Base-by-base conservation (phyloP, 805 yeast species). In the Spathaspora hagerdaliae region DNA sequence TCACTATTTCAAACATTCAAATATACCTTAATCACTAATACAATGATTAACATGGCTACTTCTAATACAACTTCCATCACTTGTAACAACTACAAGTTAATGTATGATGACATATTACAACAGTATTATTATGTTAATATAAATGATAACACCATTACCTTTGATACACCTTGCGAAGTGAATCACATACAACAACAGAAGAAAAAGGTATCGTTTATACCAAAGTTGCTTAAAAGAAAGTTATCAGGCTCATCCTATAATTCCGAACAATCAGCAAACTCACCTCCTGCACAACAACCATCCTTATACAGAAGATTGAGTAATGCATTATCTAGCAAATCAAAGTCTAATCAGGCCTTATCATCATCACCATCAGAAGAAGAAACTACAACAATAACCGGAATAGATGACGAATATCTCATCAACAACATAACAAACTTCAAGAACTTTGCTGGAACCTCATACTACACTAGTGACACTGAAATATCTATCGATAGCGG, bases 81-180 rank as follows among this genome's bases (percentile, higher is more conserved):
- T 29, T 9, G 32, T 29, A 29, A 29, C 12, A 29, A 29, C 5
- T 29, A 29, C 32, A 53, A 51, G 42, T 49, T 55, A 60, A 73
- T 33, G 45, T 62, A 35, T 45, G 78, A 75, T 50, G 59, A 68
- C 1, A 53, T 53, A 5, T 56, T 74, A 34, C 61, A 70, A 35
- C 71, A 70, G 51, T 64, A 66, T 50, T 74, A 71, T 52, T 75
- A 71, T 48, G 50, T 72, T 13, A 71, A 75, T 47, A 49, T 53
- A 24, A 41, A 46, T 13, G 65, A 65, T 10, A 64, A 63, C 38
- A 51, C 63, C 2, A 60, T 73, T 11, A 68, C 72, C 42, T 71
- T 73, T 50, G 78, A 75, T 53, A 67, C 65, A 37, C 78, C 79
- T 2, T 57, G 67, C 39, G 79, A 74, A 55, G 78, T 74, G n/a